phyloP scores from a whole-genome alignment of 306 rosid genomes.

The Fragaria vesca region DNA sequence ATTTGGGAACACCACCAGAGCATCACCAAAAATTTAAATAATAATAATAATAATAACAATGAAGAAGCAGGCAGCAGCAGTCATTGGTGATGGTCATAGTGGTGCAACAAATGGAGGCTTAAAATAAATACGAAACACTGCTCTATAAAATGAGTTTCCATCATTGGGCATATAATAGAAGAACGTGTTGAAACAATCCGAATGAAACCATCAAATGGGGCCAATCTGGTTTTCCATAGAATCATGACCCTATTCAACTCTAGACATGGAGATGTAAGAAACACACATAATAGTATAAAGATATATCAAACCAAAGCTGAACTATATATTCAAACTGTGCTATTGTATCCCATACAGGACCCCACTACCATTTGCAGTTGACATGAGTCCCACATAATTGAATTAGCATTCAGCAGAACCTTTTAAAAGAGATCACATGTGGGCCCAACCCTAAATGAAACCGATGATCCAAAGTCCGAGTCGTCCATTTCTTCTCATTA shows the following conservation, averaged over 20 bases:
- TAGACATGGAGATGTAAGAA: background rate
- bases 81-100: background rate
- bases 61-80: background rate
- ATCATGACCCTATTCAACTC: background rate
- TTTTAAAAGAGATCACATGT: background rate
- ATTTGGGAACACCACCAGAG: conserved; percentile 2
- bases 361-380: background rate
- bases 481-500: background rate
- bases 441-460: background rate
- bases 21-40: background rate
- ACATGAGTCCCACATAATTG: background rate
- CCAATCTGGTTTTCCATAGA: background rate
- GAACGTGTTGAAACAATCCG: background rate
- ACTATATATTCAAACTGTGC: background rate
- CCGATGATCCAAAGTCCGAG: background rate
- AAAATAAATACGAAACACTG: conserved; percentile 5
- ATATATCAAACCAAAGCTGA: background rate
- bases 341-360: background rate
- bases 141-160: background rate
- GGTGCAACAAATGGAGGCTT: conserved; percentile 11
- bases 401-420: background rate
- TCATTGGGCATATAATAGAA: conserved; percentile 1
- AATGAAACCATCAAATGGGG: background rate
- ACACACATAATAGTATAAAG: background rate
- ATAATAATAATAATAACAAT: background rate